Base-by-base conservation (phyloP, 768 basidiomycete species). In the Lyophyllum atratum region DNA sequence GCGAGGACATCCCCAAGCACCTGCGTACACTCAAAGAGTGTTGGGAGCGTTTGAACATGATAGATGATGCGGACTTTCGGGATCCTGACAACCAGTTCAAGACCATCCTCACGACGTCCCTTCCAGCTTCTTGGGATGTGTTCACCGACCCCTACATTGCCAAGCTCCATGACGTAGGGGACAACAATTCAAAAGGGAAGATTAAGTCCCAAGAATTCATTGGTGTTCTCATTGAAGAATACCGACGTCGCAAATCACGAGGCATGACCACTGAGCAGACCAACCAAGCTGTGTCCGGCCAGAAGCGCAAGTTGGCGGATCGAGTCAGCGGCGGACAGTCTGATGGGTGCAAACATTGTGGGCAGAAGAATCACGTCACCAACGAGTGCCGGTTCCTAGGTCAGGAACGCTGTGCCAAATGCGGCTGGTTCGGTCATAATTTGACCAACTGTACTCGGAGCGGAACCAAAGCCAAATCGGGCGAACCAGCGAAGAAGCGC, bases 51-150 rank as follows among this genome's bases (percentile, higher is more conserved):
- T 14, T 39, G 37, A 9, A 39, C 14, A 9, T 15, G 14, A 39
- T 39, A 14, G 37, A 15, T 15, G 37, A 39, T 17, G 4, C 6
- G 14, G 6, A 17, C 14, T 39, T 39, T 39, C 37, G 39, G 24
- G 46, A 46, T 21, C 22, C 42, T 9, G 53, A 54, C 10, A 17
- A 34, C 7, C 44, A 31, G 34, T 54, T 54, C 53, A 54, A 54
- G 22, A 33, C 45, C 29, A 33, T 33, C 21, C 45, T 54, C 14
- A 4, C 44, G 15, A 42, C 44, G n/a, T 54, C 53, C 19, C 44
- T 54, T 21, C 53, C 53, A n/a, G 11, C 1, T 10, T 45, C 42
- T 17, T 54, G 53, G 53, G 53, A 54, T 26, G 17, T 6, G 3
- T 54, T 45, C n/a, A 54, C 44, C 12, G 5, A 28, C 4, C 43